A percentile compares a stretch with the other conserved stretches of the same genome.
These are phyloP conservation scores for Veloporphyrellus conicus DNA, from an alignment of 1,284 basidiomycete species.

Conservation along the genomic window DNA sequence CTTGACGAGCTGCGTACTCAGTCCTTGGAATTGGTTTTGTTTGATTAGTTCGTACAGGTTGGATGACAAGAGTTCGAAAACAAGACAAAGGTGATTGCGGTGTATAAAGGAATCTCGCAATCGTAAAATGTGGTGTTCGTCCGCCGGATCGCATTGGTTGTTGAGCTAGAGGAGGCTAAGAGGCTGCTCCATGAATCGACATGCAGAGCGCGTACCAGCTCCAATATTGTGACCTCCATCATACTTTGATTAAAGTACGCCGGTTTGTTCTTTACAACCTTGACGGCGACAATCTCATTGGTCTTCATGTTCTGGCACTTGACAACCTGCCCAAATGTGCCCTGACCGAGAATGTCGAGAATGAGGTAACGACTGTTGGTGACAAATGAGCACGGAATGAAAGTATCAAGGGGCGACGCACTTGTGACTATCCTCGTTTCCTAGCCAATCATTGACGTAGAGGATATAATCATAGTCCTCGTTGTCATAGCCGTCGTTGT, in stretches of 20 bases:
- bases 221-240: conserved; percentile 99
- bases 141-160: conserved; percentile 86
- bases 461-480: conserved; percentile 97
- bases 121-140: conserved; percentile 95
- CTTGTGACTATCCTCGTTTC: conserved; percentile 88
- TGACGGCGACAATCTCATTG: conserved; percentile 97
- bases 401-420: conserved; percentile 40
- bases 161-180: conserved; percentile 61
- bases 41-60: conserved; percentile 99
- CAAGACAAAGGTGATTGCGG: conserved; percentile 92
- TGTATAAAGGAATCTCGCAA: conserved; percentile 97
- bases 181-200: background rate
- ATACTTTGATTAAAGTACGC: conserved; percentile 99
- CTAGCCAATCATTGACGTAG: conserved; percentile 94
- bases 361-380: conserved; percentile 76
- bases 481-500: conserved; percentile 95
- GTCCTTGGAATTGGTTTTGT: conserved; percentile 98
- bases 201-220: conserved; percentile 62
- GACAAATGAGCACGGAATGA: conserved; percentile 14
- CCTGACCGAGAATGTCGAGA: conserved; percentile 95
- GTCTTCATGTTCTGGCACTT: conserved; percentile 99
- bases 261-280: conserved; percentile 99
- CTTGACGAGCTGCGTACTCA: conserved; percentile 94
- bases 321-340: conserved; percentile 98
- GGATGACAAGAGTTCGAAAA: conserved; percentile 95